Evolutionary conservation across 2,329 filamentous ascomycete species (phyloP).

Genomic region (Colletotrichum eremochloae): DNA sequence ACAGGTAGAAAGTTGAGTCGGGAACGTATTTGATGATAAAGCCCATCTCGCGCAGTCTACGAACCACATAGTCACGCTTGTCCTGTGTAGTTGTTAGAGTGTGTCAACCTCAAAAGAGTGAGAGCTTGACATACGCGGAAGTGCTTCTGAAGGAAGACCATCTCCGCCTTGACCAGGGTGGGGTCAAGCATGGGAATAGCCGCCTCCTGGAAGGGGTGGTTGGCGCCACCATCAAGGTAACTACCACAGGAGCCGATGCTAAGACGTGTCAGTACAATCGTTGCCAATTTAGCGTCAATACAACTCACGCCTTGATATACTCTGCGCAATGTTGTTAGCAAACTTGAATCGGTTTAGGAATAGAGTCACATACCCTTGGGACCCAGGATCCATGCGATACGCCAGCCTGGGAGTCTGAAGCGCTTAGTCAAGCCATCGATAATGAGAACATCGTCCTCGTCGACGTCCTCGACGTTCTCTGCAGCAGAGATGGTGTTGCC

Average conservation of each 20-base stretch:
- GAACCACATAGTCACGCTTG: constrained; percentile 93
- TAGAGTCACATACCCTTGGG: constrained; percentile 72
- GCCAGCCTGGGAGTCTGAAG: constrained; percentile 95
- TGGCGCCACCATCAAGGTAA: constrained; percentile 94
- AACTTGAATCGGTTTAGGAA: too few species aligned
- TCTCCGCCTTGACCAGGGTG: constrained; percentile 82
- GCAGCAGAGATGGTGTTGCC: constrained; percentile 90
- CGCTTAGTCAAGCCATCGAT: constrained; percentile 97
- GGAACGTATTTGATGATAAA: constrained; percentile 88
- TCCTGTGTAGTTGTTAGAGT: constrained; percentile 59
- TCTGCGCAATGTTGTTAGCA: constrained; percentile 60
- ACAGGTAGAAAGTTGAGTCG: constrained; percentile 95
- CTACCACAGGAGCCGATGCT: constrained; percentile 90
- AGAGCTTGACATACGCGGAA: constrained; percentile 71
- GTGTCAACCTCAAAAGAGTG: neutral
- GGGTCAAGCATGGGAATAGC: constrained; percentile 95
- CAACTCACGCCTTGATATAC: constrained; percentile 83
- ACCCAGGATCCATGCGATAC: constrained; percentile 95
- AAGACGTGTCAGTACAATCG: neutral
- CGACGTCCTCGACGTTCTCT: constrained; percentile 89
- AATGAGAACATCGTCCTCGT: constrained; percentile 91
- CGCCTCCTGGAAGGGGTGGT: constrained; percentile 95
- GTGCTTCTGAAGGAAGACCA: constrained; percentile 89
- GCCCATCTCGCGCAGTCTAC: constrained; percentile 84
- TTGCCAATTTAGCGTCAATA: neutral